These are phyloP conservation scores for Gaultheria prostrata DNA, from an alignment of 148 eudicot genomes.

Conservation along the genomic window DNA sequence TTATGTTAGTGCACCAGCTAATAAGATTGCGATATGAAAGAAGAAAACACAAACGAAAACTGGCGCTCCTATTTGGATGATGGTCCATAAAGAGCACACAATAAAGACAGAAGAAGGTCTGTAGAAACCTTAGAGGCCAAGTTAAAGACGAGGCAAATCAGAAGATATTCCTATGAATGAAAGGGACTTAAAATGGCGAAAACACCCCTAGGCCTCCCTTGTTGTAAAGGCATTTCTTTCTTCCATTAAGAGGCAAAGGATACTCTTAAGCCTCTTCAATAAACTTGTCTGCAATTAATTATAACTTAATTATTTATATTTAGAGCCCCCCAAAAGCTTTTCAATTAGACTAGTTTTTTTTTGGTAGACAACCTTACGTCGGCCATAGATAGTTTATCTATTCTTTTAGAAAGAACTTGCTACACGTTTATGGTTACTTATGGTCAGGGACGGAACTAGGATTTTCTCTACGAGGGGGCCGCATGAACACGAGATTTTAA, in stretches of 20 bases:
- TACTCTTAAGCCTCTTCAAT: conserved; percentile 11
- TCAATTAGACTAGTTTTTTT: neutral
- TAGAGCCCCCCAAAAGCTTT: neutral
- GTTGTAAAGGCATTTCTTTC: conserved; percentile 12
- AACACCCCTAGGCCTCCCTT: conserved; percentile 17
- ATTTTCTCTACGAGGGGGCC: no score
- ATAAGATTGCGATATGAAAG: no score
- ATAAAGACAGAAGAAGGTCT: neutral
- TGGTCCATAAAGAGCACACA: neutral
- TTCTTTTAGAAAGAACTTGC: conserved; percentile 18
- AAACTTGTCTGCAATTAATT: neutral
- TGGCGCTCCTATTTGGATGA: neutral
- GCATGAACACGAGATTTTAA: no score
- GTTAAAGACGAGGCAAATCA: conserved; percentile 21
- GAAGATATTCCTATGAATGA: neutral
- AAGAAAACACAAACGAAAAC: neutral
- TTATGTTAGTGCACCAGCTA: no score
- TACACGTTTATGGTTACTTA: conserved; percentile 14
- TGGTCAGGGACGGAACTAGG: no score
- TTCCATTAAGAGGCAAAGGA: conserved; percentile 22
- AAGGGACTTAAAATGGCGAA: conserved; percentile 14
- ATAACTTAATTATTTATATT: neutral
- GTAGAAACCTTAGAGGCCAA: conserved; percentile 29
- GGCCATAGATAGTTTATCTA: neutral
- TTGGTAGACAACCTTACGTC: neutral